Conservation (phyloP, 164 flowering plant genomes). For the Berberis thunbergii region DNA sequence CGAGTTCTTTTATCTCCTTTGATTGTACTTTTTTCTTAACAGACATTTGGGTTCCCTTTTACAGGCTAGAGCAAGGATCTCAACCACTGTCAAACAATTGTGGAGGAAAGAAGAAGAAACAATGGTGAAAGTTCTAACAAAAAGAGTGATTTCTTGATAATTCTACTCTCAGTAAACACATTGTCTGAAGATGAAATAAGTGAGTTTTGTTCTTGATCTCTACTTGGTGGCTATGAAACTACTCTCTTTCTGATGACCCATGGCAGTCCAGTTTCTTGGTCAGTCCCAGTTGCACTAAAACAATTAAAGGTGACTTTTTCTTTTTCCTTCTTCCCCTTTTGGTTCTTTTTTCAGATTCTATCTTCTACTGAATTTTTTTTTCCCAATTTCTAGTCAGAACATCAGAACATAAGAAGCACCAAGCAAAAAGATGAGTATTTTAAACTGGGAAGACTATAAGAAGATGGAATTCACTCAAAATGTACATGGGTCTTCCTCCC, state of each 20-base stretch:
- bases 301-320: conserved; percentile 36
- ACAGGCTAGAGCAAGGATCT: conserved; percentile 66
- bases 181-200: conserved; percentile 60
- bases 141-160: conserved; percentile 49
- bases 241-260: conserved; percentile 51
- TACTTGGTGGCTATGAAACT: conserved; percentile 69
- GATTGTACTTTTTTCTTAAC: not conserved
- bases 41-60: conserved; percentile 14
- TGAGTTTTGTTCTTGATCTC: conserved; percentile 57
- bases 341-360: no score
- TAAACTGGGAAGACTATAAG: conserved; percentile 63
- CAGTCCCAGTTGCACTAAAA: conserved; percentile 38
- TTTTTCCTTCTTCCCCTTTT: not conserved
- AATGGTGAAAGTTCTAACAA: conserved; percentile 7
- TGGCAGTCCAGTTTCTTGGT: conserved; percentile 43
- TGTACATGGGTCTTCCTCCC: conserved; percentile 17
- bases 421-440: conserved; percentile 35
- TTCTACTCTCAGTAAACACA: conserved; percentile 35
- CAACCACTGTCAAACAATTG: conserved; percentile 46
- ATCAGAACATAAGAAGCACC: conserved; percentile 32
- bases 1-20: not conserved
- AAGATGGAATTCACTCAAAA: conserved; percentile 58
- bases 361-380: not conserved
- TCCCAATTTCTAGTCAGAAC: conserved; percentile 31
- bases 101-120: conserved; percentile 45